Evolutionary conservation across 2,329 filamentous ascomycete species (phyloP).

Genomic region (Shiraia bambusicola): DNA sequence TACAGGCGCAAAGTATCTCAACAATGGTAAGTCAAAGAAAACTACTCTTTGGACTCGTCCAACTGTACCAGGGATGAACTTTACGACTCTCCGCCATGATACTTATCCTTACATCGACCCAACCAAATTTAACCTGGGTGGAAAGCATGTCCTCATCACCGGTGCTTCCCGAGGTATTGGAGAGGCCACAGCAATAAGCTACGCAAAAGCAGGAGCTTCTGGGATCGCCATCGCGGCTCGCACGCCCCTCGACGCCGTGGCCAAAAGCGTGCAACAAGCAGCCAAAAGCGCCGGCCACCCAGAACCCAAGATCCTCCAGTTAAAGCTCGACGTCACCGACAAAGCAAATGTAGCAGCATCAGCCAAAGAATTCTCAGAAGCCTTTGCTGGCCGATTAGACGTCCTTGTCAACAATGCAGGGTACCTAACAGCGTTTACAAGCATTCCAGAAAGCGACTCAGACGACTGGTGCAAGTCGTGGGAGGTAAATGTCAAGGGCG

Average conservation of each 20-base stretch:
- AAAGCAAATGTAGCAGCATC: slow-evolving; percentile 42
- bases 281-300: slow-evolving; percentile 35
- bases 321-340: slow-evolving; percentile 50
- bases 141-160: slow-evolving; percentile 54
- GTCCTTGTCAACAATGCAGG: slow-evolving; percentile 54
- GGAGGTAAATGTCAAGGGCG: slow-evolving; percentile 53
- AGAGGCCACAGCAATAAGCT: slow-evolving; percentile 54
- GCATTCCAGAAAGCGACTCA: slow-evolving; percentile 41
- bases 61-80: slow-evolving; percentile 8
- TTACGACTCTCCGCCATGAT: slow-evolving; percentile 44
- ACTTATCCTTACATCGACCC: slow-evolving; percentile 56
- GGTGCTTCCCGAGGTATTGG: slow-evolving; percentile 60
- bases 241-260: slow-evolving; percentile 42
- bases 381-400: slow-evolving; percentile 38
- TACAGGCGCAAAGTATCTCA: slow-evolving; percentile 6
- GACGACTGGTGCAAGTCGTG: slow-evolving; percentile 47
- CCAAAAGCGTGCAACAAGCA: slow-evolving; percentile 42
- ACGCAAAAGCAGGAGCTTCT: slow-evolving; percentile 56
- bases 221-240: slow-evolving; percentile 58
- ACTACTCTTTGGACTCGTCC: neutral
- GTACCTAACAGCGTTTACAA: slow-evolving; percentile 29
- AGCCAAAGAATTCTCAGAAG: slow-evolving; percentile 31
- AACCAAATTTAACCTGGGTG: slow-evolving; percentile 36
- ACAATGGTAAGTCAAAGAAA: slow-evolving; percentile 1
- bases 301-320: slow-evolving; percentile 40